Percentiles rank a stretch among this genome's conserved stretches.
phyloP scores from a whole-genome alignment of 2,329 filamentous ascomycete species.

The Aspergillus neotritici region DNA sequence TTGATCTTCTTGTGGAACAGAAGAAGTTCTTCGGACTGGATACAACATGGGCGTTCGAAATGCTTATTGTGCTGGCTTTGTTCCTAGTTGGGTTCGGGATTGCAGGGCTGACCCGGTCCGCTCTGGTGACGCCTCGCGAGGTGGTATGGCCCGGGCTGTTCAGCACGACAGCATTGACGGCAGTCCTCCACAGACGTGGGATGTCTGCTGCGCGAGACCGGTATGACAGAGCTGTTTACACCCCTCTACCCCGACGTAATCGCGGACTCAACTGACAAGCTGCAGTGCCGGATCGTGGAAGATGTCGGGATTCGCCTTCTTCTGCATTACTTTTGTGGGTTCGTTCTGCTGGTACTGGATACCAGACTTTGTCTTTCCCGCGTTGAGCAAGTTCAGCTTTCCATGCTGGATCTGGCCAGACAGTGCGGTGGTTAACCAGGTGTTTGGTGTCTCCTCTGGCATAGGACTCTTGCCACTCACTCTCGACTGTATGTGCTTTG shows the following conservation, averaged over 20 bases:
- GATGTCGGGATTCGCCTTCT: constrained; percentile 30
- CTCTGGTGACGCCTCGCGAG: constrained; percentile 49
- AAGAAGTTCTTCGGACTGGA: constrained; percentile 24
- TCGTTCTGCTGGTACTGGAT: constrained; percentile 27
- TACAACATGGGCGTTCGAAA: constrained; percentile 23
- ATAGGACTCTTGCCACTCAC: constrained; percentile 31
- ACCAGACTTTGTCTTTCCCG: constrained; percentile 27
- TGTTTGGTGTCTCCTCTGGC: constrained; percentile 25
- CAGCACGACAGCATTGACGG: constrained; percentile 58
- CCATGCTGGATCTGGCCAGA: constrained; percentile 27
- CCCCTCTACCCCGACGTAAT: too few species aligned
- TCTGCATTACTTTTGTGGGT: constrained; percentile 13
- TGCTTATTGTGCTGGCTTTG: constrained; percentile 57
- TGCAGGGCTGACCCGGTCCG: constrained; percentile 58
- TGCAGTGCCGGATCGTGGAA: constrained; percentile 35
- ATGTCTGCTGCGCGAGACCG: too few species aligned
- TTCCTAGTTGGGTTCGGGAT: constrained; percentile 56
- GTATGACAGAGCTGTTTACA: constrained; percentile 44
- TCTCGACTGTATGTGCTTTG: constrained; percentile 37
- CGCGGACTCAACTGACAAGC: too few species aligned
- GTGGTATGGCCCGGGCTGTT: constrained; percentile 56
- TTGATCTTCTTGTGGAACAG: constrained; percentile 24
- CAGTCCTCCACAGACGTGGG: constrained; percentile 67
- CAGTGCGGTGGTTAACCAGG: constrained; percentile 22
- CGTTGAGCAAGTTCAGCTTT: constrained; percentile 26